Evolutionary conservation across 1,284 basidiomycete genomes (phyloP).

Genomic region (Naganishia sp.): DNA sequence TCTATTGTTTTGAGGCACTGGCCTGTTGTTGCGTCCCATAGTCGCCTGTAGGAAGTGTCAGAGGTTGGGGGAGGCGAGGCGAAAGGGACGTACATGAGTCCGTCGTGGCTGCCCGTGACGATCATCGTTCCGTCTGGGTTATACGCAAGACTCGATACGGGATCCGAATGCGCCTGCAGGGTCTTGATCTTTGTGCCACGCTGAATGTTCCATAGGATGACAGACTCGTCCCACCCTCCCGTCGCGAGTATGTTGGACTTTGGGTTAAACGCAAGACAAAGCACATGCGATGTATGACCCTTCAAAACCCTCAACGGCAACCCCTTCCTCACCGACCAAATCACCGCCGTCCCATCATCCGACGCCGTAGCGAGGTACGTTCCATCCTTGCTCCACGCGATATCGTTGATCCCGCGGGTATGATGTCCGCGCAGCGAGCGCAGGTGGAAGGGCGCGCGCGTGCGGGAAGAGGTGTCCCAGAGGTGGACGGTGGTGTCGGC

Average conservation of each 20-base stretch:
- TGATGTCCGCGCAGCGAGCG: constrained; percentile 33
- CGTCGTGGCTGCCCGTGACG: constrained; percentile 92
- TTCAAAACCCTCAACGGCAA: constrained; percentile 59
- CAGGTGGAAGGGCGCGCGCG: constrained; percentile 34
- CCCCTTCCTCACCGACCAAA: constrained; percentile 67
- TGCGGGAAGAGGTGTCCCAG: constrained; percentile 81
- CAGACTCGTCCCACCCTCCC: constrained; percentile 91
- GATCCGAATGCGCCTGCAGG: constrained; percentile 93
- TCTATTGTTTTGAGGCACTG: constrained; percentile 96
- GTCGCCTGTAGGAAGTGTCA: constrained; percentile 62
- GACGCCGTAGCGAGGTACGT: constrained; percentile 83
- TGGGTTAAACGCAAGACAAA: constrained; percentile 88
- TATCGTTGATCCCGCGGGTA: constrained; percentile 56
- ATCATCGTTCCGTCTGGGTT: constrained; percentile 93
- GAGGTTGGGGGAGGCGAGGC: constrained; percentile 9
- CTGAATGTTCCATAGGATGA: constrained; percentile 92
- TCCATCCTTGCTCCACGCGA: constrained; percentile 55
- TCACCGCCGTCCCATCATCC: constrained; percentile 79
- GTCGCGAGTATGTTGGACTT: constrained; percentile 84
- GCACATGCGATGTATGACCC: constrained; percentile 91
- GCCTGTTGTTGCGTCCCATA: constrained; percentile 95
- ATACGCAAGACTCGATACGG: constrained; percentile 89
- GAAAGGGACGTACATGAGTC: constrained; percentile 72
- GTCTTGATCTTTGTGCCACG: constrained; percentile 75
- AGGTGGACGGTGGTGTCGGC: constrained; percentile 59